Evolutionary conservation across 805 yeast genomes (phyloP).

Genomic region (Lipomyces kockii): DNA sequence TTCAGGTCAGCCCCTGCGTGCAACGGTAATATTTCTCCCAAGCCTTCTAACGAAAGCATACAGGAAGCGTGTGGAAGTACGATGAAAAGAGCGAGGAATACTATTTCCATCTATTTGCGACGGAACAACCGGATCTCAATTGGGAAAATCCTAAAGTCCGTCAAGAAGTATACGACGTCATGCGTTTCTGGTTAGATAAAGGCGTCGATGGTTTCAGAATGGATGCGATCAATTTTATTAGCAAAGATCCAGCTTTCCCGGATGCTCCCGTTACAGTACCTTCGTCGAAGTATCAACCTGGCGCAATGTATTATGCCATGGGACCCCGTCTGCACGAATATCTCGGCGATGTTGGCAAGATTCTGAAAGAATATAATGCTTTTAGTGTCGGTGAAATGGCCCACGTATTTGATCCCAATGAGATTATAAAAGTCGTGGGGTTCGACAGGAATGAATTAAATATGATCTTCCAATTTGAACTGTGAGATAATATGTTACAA

Average conservation of each 20-base stretch:
- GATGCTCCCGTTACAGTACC: slow-evolving; percentile 56
- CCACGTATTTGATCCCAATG: slow-evolving; percentile 44
- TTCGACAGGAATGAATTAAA: slow-evolving; percentile 39
- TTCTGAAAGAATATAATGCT: slow-evolving; percentile 54
- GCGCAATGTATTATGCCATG: slow-evolving; percentile 47
- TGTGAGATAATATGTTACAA: slow-evolving; percentile 33
- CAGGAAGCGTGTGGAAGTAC: slow-evolving; percentile 57
- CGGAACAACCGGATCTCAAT: slow-evolving; percentile 63
- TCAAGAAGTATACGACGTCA: slow-evolving; percentile 52
- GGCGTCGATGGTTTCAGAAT: slow-evolving; percentile 67
- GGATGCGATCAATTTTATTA: slow-evolving; percentile 60
- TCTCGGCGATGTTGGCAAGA: slow-evolving; percentile 57
- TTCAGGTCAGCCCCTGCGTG: slow-evolving; percentile 12
- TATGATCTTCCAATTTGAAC: slow-evolving; percentile 42
- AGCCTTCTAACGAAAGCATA: not conserved
- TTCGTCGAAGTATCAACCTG: slow-evolving; percentile 51
- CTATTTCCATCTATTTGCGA: slow-evolving; percentile 59
- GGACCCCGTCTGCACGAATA: slow-evolving; percentile 66
- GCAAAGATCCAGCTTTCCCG: slow-evolving; percentile 53
- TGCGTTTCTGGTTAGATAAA: slow-evolving; percentile 59
- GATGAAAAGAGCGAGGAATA: slow-evolving; percentile 61
- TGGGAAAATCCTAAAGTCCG: slow-evolving; percentile 58
- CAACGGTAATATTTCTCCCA: not conserved
- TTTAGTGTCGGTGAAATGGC: slow-evolving; percentile 67
- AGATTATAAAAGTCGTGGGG: slow-evolving; percentile 37